Evolutionary conservation across 768 basidiomycete genomes (phyloP), one percentile per base, ranked within the genome.

Genomic region (Kwoniella heveanensis): DNA sequence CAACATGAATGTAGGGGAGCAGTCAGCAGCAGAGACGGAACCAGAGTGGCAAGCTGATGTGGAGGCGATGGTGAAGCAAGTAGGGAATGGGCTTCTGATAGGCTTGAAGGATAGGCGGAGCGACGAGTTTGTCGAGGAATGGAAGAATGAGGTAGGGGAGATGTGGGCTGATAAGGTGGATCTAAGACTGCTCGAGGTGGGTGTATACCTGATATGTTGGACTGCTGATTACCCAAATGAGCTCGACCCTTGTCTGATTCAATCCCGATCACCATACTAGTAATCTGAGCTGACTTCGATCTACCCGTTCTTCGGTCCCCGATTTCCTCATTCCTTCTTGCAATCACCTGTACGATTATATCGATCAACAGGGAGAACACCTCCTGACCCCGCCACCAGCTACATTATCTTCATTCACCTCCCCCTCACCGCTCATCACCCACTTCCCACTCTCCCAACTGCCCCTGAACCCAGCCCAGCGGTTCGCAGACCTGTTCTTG

Each of bases 401-500:
- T 1, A 9, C 62, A 2, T 36, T 81, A 22, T 67, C 80, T 19
- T 70, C 81, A n/a, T 79, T 74, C 51, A 32, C 65, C n/a, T 55
- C 69, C 6, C 30, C 15, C 26, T 57, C 73, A 0, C 60, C 68
- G 4, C 75, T 83, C 17, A 71, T 95, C 32, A 85, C 81, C 15
- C 92, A 92, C 80, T 91, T 94, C 76, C 88, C 92, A 13, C 82
- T 85, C 2, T 86, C 89, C 0, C 79, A 81, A 1, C 86, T 98
- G 25, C 90, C 94, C 1, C 77, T 85, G 0, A 89, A 91, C 54
- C 89, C 94, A 5, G 83, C 88, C 1, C 85, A 86, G 8, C 88
- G 95, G 17, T 98, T 98, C 81, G 79, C 85, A 13, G 91, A 95
- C 66, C 85, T 98, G 17, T 99, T 99, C 83, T 83, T 91, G 39